Conservation (phyloP, 495 filamentous ascomycete genomes). For the Lepidopterella palustris region DNA sequence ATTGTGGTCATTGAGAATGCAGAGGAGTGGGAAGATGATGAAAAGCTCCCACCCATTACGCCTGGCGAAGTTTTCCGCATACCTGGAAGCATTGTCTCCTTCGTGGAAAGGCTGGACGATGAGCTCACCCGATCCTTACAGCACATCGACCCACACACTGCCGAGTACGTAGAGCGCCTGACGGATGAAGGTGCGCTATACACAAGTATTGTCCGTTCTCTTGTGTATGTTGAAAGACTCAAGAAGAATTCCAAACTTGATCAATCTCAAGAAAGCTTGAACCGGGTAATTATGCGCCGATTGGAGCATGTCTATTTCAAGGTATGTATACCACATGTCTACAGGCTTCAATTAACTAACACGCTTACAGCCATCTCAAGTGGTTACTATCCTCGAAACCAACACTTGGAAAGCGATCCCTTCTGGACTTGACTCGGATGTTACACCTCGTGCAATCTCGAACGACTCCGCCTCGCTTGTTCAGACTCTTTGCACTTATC, state of each 20-base stretch:
- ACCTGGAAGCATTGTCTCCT: conserved; percentile 88
- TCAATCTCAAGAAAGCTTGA: conserved; percentile 70
- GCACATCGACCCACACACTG: conserved; percentile 95
- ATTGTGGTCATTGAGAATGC: conserved; percentile 82
- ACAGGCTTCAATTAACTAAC: not conserved
- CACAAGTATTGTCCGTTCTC: conserved; percentile 75
- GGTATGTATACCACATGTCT: conserved; percentile 39
- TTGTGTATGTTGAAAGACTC: conserved; percentile 81
- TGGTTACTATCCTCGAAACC: conserved; percentile 86
- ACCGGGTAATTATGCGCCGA: conserved; percentile 86
- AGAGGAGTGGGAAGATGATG: conserved; percentile 99
- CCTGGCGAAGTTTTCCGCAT: conserved; percentile 74
- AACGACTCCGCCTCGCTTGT: conserved; percentile 67
- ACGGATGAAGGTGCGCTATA: conserved; percentile 90
- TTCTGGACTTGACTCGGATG: conserved; percentile 59
- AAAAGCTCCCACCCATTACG: conserved; percentile 71
- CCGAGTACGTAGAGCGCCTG: conserved; percentile 94
- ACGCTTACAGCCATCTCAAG: conserved; percentile 63
- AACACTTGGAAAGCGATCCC: conserved; percentile 85
- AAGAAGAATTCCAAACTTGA: conserved; percentile 64
- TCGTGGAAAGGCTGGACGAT: conserved; percentile 91
- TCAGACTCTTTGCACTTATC: conserved; percentile 84
- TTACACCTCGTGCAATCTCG: conserved; percentile 63
- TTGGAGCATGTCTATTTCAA: conserved; percentile 99
- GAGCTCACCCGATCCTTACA: conserved; percentile 94